Percentiles rank a stretch among this genome's conserved stretches.
These are phyloP conservation scores for Golubevia sp. DNA, from an alignment of 1,284 basidiomycete genomes.

Conservation along the genomic window DNA sequence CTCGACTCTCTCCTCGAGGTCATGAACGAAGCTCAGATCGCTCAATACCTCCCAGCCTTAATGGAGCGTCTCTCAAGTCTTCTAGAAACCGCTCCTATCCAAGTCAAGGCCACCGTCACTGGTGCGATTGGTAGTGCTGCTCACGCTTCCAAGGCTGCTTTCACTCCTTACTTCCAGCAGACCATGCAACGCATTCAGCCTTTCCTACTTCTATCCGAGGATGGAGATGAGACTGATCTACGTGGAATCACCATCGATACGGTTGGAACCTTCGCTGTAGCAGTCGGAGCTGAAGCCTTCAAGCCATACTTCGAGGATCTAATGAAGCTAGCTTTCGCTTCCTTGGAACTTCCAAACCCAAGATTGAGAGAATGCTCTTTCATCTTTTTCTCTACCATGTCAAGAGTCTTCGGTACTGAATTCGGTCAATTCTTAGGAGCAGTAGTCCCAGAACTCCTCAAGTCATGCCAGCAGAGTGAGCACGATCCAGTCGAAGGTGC, in stretches of 20 bases:
- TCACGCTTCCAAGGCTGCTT: conserved; percentile 91
- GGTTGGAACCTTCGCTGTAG: conserved; percentile 95
- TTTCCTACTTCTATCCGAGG: conserved; percentile 76
- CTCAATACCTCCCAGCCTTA: conserved; percentile 87
- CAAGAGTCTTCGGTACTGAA: conserved; percentile 91
- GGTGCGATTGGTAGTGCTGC: conserved; percentile 98
- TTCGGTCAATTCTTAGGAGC: conserved; percentile 85
- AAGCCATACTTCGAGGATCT: conserved; percentile 91
- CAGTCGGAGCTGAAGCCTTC: conserved; percentile 92
- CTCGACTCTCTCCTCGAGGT: conserved; percentile 97
- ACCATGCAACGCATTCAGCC: conserved; percentile 88
- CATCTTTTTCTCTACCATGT: conserved; percentile 98
- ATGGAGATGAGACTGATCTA: conserved; percentile 80
- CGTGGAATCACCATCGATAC: conserved; percentile 98
- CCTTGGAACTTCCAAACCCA: conserved; percentile 80
- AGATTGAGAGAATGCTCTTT: conserved; percentile 93
- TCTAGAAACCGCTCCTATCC: conserved; percentile 80
- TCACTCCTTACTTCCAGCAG: conserved; percentile 91
- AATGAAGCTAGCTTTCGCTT: conserved; percentile 94
- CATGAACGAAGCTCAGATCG: conserved; percentile 81
- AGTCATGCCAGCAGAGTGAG: conserved; percentile 78
- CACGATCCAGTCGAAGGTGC: conserved; percentile 62
- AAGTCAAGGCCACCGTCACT: conserved; percentile 93
- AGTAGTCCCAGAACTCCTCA: conserved; percentile 84
- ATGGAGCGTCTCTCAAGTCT: conserved; percentile 93